Evolutionary conservation across 306 rosid genomes (phyloP), one percentile per base, ranked within the genome.

Genomic region (Citrullus mucosospermus): DNA sequence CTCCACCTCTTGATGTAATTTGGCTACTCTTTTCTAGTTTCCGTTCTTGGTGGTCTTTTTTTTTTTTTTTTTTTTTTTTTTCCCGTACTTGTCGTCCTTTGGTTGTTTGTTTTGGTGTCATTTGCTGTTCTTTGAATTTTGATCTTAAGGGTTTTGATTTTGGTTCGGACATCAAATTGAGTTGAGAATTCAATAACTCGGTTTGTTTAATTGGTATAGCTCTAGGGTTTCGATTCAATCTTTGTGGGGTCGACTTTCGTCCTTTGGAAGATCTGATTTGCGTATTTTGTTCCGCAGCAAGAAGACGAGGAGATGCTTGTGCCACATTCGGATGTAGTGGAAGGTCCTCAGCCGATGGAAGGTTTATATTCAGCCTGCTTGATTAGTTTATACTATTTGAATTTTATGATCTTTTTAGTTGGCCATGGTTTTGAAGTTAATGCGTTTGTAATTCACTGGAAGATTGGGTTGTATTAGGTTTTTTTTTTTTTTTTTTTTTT

Each of bases 331-430:
- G 91, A 88, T 85, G 59, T 81, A 76, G 86, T 84, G 60, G 89
- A 88, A 72, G 89, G 89, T 54, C 91, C 89, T 80, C 89, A 83
- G 80, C 91, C 91, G 44, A 88, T 88, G 91, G 91, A 88, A 88
- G 91, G 91, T 88, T 48, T 66, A 34, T 71, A 18, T 48, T 43
- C 28, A n/a, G 15, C 72, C 67, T 48, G 22, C 15, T 17, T 15
- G 50, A 34, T 2, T 69, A 7, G 61, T 73, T 46, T 44, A 53
- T 53, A 38, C 48, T 32, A 30, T 75, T 61, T 69, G 4, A 60
- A 75, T 80, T 78, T 78, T 41, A 10, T 82, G 12, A 50, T 48
- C 60, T 78, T 55, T 51, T 65, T 32, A 25, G 18, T 55, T 54
- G 9, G 34, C 16, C 4, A 55, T 71, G 38, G 72, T 75, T 73